phyloP scores from a whole-genome alignment of 805 yeast genomes.

The Blastobotrys terrestris region DNA sequence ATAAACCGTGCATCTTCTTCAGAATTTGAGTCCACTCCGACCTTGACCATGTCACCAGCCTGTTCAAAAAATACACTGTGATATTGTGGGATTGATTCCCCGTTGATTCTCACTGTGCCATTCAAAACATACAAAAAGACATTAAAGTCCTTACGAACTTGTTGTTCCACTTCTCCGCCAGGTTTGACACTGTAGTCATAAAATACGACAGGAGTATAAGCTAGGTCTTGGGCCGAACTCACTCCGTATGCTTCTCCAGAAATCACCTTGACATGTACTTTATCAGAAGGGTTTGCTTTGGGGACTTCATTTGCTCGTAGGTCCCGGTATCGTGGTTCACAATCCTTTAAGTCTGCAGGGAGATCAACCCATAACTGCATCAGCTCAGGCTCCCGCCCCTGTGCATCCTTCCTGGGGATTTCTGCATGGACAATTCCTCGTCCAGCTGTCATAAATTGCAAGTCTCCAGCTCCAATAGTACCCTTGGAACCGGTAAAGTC shows the following conservation, averaged over 20 bases:
- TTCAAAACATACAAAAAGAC: conserved; percentile 63
- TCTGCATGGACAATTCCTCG: conserved; percentile 80
- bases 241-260: conserved; percentile 73
- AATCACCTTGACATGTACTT: conserved; percentile 61
- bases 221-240: conserved; percentile 63
- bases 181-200: conserved; percentile 61
- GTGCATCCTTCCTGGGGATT: conserved; percentile 58
- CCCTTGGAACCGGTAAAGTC: conserved; percentile 82
- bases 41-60: conserved; percentile 59
- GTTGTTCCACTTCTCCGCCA: conserved; percentile 58
- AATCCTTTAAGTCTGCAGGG: conserved; percentile 55
- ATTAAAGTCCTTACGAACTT: conserved; percentile 54
- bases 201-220: conserved; percentile 75
- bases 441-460: conserved; percentile 92
- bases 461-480: conserved; percentile 67
- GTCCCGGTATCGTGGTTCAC: conserved; percentile 72
- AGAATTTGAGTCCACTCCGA: conserved; percentile 42
- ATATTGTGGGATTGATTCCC: conserved; percentile 38
- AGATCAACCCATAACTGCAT: conserved; percentile 84
- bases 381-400: conserved; percentile 46
- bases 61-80: conserved; percentile 58
- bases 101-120: conserved; percentile 51
- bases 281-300: conserved; percentile 55
- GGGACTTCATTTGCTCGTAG: conserved; percentile 65
- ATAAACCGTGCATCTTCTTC: conserved; percentile 52